Percentiles rank a stretch among this genome's conserved stretches.
Evolutionary conservation across 768 basidiomycete genomes (phyloP).

Genomic region (Hericium erinaceus): DNA sequence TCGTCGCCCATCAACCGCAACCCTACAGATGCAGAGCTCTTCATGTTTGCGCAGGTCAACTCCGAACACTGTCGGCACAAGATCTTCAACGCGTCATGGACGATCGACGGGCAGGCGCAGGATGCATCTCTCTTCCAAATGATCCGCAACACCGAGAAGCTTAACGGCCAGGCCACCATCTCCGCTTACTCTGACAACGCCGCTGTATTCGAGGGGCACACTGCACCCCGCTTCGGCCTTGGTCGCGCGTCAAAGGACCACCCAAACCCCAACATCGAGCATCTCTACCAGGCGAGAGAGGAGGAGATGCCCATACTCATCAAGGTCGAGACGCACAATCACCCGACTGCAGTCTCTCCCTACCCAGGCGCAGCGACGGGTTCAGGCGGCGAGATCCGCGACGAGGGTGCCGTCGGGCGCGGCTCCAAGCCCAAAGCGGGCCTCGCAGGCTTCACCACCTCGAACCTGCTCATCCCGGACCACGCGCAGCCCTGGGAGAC

Average conservation of each 20-base stretch:
- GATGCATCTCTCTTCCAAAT: constrained; percentile 85
- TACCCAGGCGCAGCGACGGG: constrained; percentile 98
- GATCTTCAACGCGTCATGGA: constrained; percentile 98
- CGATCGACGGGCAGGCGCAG: constrained; percentile 58
- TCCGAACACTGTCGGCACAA: constrained; percentile 99
- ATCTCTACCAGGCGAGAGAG: constrained; percentile 42
- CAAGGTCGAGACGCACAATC: constrained; percentile 99
- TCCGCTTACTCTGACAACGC: constrained; percentile 99
- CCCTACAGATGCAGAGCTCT: constrained; percentile 95
- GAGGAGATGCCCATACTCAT: constrained; percentile 85
- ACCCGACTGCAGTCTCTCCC: constrained; percentile 96
- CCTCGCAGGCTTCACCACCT: constrained; percentile 85
- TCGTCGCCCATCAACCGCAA: constrained; percentile 59
- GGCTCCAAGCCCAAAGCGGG: constrained; percentile 97
- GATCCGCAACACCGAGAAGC: constrained; percentile 91
- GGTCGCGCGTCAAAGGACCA: constrained; percentile 18
- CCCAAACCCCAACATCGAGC: constrained; percentile 12
- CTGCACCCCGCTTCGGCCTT: constrained; percentile 66
- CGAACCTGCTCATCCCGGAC: constrained; percentile 87
- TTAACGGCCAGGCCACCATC: constrained; percentile 69
- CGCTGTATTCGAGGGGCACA: constrained; percentile 78
- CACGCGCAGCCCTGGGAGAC: constrained; percentile 93
- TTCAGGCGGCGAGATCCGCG: constrained; percentile 96
- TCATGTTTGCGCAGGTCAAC: constrained; percentile 99
- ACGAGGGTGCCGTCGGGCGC: constrained; percentile 92